Evolutionary conservation across 352 stramenopile genomes (phyloP).

Genomic region (Thalassiosira ordinaria): DNA sequence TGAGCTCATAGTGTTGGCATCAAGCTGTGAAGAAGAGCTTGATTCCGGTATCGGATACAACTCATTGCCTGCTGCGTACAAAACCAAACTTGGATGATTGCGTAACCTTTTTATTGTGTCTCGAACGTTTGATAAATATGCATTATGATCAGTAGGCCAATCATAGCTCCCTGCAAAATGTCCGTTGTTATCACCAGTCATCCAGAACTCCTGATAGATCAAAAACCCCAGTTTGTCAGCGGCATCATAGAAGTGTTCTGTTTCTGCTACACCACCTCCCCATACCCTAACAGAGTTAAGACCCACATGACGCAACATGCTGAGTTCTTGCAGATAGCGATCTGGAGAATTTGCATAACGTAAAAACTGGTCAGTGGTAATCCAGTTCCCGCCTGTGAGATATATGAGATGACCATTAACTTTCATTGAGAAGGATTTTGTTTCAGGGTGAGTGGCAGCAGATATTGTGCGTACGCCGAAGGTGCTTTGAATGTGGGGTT

Average conservation of each 20-base stretch:
- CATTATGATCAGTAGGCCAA: conserved; percentile 59
- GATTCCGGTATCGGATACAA: conserved; percentile 42
- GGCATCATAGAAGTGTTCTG: conserved; percentile 76
- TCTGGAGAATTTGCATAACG: conserved; percentile 44
- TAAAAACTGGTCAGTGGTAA: conserved; percentile 65
- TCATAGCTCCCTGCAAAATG: conserved; percentile 62
- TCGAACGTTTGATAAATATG: conserved; percentile 49
- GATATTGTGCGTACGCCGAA: conserved; percentile 59
- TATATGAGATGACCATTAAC: conserved; percentile 68
- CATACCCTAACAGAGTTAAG: conserved; percentile 80
- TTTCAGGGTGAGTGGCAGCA: conserved; percentile 44
- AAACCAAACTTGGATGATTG: conserved; percentile 56
- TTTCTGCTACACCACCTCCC: conserved; percentile 79
- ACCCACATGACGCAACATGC: conserved; percentile 50
- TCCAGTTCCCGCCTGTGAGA: conserved; percentile 74
- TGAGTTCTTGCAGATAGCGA: conserved; percentile 62
- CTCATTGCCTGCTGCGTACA: conserved; percentile 70
- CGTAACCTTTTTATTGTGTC: conserved; percentile 59
- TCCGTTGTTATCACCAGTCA: conserved; percentile 79
- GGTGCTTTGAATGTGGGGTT: conserved; percentile 19
- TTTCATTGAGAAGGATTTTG: conserved; percentile 50
- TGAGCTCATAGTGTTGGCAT: background rate
- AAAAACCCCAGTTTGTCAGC: conserved; percentile 78
- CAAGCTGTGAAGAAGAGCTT: background rate
- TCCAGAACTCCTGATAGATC: conserved; percentile 83